Evolutionary conservation across 2,329 filamentous ascomycete genomes (phyloP).

Genomic region (Penicillium decumbens): DNA sequence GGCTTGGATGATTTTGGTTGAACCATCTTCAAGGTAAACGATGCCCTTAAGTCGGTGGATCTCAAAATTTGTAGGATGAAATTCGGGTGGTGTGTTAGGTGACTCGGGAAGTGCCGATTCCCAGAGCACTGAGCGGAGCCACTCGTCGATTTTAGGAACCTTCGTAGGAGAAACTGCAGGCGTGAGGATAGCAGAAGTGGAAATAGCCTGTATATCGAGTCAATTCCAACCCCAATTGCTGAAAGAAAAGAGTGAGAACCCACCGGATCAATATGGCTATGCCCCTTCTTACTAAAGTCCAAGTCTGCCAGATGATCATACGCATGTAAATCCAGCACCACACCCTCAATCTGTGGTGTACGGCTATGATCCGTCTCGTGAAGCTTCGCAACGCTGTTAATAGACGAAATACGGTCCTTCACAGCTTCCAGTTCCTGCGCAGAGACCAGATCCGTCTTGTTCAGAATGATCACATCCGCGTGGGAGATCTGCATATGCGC

Average conservation of each 20-base stretch:
- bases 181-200: conserved; percentile 70
- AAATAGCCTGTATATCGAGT: conserved; percentile 61
- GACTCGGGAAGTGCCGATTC: conserved; percentile 47
- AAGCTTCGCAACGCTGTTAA: conserved; percentile 84
- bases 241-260: conserved; percentile 25
- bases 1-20: conserved; percentile 75
- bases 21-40: conserved; percentile 60
- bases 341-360: conserved; percentile 76
- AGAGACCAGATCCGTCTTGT: conserved; percentile 83
- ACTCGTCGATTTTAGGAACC: conserved; percentile 65
- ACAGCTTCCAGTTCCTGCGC: conserved; percentile 65
- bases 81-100: conserved; percentile 9
- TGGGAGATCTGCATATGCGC: conserved; percentile 96
- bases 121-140: conserved; percentile 82
- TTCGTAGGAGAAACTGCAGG: conserved; percentile 56
- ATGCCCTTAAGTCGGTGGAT: conserved; percentile 86
- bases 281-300: conserved; percentile 68
- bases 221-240: background rate
- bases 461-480: conserved; percentile 89
- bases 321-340: conserved; percentile 84
- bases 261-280: conserved; percentile 86
- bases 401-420: conserved; percentile 67
- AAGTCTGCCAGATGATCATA: conserved; percentile 77
- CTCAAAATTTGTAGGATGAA: conserved; percentile 55
- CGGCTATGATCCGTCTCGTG: conserved; percentile 74